These are phyloP conservation scores for Platanthera guangdongensis DNA, from an alignment of 106 monocot species.

Conservation along the genomic window DNA sequence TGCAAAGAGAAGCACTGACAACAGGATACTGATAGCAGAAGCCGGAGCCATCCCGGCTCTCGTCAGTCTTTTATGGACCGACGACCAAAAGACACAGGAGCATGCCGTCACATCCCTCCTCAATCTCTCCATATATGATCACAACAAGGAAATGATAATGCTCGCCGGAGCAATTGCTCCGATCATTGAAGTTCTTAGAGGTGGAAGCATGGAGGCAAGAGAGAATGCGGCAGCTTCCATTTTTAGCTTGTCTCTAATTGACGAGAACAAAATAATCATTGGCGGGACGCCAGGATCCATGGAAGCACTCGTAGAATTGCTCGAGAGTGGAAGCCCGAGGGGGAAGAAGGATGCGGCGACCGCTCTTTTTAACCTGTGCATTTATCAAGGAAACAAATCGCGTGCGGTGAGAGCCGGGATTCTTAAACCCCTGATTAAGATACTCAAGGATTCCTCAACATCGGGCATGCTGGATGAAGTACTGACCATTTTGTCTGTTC, in stretches of 20 bases:
- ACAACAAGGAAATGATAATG: slow-evolving; percentile 67
- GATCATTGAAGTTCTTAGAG: slow-evolving; percentile 51
- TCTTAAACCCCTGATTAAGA: slow-evolving; percentile 42
- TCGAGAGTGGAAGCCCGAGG: slow-evolving; percentile 55
- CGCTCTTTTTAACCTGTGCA: slow-evolving; percentile 87
- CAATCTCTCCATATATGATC: slow-evolving; percentile 68
- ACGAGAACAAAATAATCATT: slow-evolving; percentile 83
- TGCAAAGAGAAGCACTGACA: slow-evolving; percentile 77
- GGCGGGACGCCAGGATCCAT: slow-evolving; percentile 75
- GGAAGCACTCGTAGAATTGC: slow-evolving; percentile 67
- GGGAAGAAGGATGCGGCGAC: slow-evolving; percentile 93
- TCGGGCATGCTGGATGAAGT: slow-evolving; percentile 67
- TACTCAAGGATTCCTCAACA: slow-evolving; percentile 41
- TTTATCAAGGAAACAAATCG: slow-evolving; percentile 73
- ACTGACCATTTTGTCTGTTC: slow-evolving; percentile 63
- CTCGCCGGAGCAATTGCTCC: slow-evolving; percentile 69
- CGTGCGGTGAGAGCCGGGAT: slow-evolving; percentile 69
- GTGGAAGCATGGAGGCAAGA: slow-evolving; percentile 81
- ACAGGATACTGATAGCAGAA: slow-evolving; percentile 63
- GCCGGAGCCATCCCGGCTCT: slow-evolving; percentile 64
- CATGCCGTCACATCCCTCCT: slow-evolving; percentile 62
- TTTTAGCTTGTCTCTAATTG: slow-evolving; percentile 75
- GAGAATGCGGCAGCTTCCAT: slow-evolving; percentile 93
- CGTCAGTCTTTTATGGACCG: slow-evolving; percentile 31
- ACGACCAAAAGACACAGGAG: slow-evolving; percentile 56